Conservation (phyloP, 2,329 filamentous ascomycete genomes). For the Erysiphe neolycopersici region DNA sequence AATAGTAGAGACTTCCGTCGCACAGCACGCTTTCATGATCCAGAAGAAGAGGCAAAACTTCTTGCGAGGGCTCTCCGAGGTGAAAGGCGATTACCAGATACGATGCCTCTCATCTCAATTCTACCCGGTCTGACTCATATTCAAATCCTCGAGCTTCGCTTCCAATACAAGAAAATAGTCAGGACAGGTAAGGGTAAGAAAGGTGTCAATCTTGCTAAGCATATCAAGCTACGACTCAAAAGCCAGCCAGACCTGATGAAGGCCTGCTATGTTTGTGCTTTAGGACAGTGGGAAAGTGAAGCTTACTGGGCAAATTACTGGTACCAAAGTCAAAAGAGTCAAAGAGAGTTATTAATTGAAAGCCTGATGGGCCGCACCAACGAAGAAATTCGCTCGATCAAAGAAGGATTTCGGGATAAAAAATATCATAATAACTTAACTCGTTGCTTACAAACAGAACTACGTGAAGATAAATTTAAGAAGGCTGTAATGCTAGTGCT, state of each 20-base stretch:
- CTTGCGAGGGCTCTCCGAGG: slow-evolving; percentile 43
- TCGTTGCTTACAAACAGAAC: slow-evolving; percentile 72
- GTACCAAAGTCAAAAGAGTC: slow-evolving; percentile 69
- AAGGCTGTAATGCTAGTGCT: slow-evolving; percentile 61
- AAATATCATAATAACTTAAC: slow-evolving; percentile 62
- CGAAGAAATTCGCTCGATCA: slow-evolving; percentile 65
- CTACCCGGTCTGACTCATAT: slow-evolving; percentile 64
- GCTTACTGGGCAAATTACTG: slow-evolving; percentile 97
- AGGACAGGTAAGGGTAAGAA: slow-evolving; percentile 48
- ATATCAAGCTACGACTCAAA: slow-evolving; percentile 53
- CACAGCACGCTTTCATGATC: slow-evolving; percentile 59
- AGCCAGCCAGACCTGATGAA: slow-evolving; percentile 61
- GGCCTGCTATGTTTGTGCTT: slow-evolving; percentile 65
- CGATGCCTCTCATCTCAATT: slow-evolving; percentile 51
- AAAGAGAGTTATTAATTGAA: slow-evolving; percentile 78
- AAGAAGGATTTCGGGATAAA: slow-evolving; percentile 70
- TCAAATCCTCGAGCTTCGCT: slow-evolving; percentile 63
- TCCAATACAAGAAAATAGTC: slow-evolving; percentile 72
- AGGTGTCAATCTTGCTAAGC: slow-evolving; percentile 64
- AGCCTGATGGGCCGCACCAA: slow-evolving; percentile 75
- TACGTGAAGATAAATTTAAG: slow-evolving; percentile 92
- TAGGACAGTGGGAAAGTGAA: slow-evolving; percentile 78
- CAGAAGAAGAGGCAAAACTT: slow-evolving; percentile 47
- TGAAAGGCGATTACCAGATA: slow-evolving; percentile 34
- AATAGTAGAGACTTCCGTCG: slow-evolving; percentile 17